Evolutionary conservation across 768 basidiomycete genomes (phyloP).

Genomic region (Phlegmacium glaucopus): DNA sequence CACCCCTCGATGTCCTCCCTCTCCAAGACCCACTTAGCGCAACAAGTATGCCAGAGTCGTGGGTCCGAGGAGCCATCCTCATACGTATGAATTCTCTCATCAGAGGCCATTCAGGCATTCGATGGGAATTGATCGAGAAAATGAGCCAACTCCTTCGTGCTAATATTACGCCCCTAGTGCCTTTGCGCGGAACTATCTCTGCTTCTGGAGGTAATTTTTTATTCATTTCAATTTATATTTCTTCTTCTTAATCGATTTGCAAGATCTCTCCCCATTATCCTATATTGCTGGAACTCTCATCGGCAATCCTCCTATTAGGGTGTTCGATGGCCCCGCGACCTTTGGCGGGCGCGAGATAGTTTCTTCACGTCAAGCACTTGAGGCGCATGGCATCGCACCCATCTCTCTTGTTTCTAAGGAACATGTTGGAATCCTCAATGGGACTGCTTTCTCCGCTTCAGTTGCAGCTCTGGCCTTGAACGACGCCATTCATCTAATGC

Average conservation of each 20-base stretch:
- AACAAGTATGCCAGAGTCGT: slow-evolving; percentile 78
- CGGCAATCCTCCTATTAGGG: slow-evolving; percentile 77
- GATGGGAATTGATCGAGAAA: slow-evolving; percentile 75
- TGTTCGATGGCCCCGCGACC: slow-evolving; percentile 51
- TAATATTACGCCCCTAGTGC: slow-evolving; percentile 77
- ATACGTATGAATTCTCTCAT: slow-evolving; percentile 88
- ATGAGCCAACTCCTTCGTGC: slow-evolving; percentile 70
- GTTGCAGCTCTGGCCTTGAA: slow-evolving; percentile 72
- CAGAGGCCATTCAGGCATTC: slow-evolving; percentile 84
- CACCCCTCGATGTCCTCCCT: slow-evolving; percentile 54
- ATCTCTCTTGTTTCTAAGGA: slow-evolving; percentile 72
- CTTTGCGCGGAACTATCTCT: slow-evolving; percentile 79
- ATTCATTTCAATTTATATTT: slow-evolving; percentile 1
- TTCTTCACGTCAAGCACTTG: slow-evolving; percentile 56
- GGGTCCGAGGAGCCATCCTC: slow-evolving; percentile 86
- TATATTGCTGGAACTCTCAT: slow-evolving; percentile 81
- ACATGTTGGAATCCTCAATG: slow-evolving; percentile 79
- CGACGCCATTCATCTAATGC: slow-evolving; percentile 64
- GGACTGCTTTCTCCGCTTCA: slow-evolving; percentile 81
- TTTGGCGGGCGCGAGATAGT: slow-evolving; percentile 49
- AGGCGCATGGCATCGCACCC: slow-evolving; percentile 57
- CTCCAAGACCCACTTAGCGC: slow-evolving; percentile 66
- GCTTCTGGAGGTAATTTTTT: slow-evolving; percentile 65
- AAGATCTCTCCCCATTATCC: slow-evolving; percentile 75
- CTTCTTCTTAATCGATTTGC: slow-evolving; percentile 11